A percentile compares a stretch with the other conserved stretches of the same genome.
Evolutionary conservation across 2,329 filamentous ascomycete species (phyloP).

Genomic region (Alternaria ethzedia): DNA sequence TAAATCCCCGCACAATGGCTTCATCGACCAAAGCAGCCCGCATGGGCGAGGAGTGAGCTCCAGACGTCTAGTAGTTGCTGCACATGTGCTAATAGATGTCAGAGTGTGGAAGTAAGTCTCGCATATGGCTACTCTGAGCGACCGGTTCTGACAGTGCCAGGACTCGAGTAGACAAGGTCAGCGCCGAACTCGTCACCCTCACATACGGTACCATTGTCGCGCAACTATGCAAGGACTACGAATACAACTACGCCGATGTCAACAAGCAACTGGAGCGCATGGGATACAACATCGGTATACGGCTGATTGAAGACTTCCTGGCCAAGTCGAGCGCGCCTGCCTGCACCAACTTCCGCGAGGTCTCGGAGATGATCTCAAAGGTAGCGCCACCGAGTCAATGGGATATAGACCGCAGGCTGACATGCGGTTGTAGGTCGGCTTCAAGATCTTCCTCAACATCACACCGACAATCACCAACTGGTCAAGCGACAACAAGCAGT

Average conservation of each 20-base stretch:
- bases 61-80: slow-evolving; percentile 22
- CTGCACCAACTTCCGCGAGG: slow-evolving; percentile 92
- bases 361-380: slow-evolving; percentile 94
- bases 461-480: slow-evolving; percentile 93
- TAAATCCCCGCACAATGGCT: slow-evolving; percentile 48
- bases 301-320: slow-evolving; percentile 95
- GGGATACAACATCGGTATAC: slow-evolving; percentile 97
- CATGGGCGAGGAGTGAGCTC: slow-evolving; percentile 75
- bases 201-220: slow-evolving; percentile 98
- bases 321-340: slow-evolving; percentile 91
- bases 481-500: slow-evolving; percentile 95
- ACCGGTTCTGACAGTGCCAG: slow-evolving; percentile 57
- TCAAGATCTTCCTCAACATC: slow-evolving; percentile 99
- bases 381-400: slow-evolving; percentile 52
- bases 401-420: slow-evolving; percentile 7
- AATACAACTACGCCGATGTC: slow-evolving; percentile 90
- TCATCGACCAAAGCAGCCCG: slow-evolving; percentile 69
- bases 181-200: slow-evolving; percentile 93
- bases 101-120: slow-evolving; percentile 90
- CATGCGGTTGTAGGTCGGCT: slow-evolving; percentile 72
- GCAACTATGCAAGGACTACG: slow-evolving; percentile 95
- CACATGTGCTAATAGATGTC: slow-evolving; percentile 43
- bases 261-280: slow-evolving; percentile 99
- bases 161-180: slow-evolving; percentile 95
- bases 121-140: neutral